Conservation (phyloP, 1,139 yeast species). For the Hyphopichia khmerensis region DNA sequence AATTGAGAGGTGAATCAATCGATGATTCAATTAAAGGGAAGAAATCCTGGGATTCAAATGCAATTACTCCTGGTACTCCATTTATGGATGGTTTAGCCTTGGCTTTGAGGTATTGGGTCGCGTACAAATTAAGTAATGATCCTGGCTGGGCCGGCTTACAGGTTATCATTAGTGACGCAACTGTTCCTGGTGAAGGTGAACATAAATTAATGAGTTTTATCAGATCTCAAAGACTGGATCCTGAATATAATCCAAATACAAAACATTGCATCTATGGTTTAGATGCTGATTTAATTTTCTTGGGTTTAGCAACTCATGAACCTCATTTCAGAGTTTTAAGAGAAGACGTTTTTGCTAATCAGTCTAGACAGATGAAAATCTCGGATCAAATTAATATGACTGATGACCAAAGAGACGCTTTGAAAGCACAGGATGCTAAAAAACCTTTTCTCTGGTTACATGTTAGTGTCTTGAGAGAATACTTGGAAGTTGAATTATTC, state of each 20-base stretch:
- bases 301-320: slow-evolving; percentile 94
- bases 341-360: slow-evolving; percentile 91
- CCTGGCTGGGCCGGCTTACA: slow-evolving; percentile 88
- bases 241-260: slow-evolving; percentile 84
- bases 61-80: slow-evolving; percentile 99
- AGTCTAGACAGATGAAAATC: slow-evolving; percentile 45
- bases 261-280: slow-evolving; percentile 94
- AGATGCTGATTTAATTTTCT: slow-evolving; percentile 96
- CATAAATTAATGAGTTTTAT: slow-evolving; percentile 96
- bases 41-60: slow-evolving; percentile 82
- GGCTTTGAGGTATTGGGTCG: slow-evolving; percentile 85
- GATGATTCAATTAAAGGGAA: slow-evolving; percentile 62
- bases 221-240: slow-evolving; percentile 80
- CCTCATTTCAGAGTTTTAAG: slow-evolving; percentile 93
- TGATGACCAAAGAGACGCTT: slow-evolving; percentile 54
- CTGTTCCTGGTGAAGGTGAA: slow-evolving; percentile 99
- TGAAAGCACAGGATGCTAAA: slow-evolving; percentile 58
- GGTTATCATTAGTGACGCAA: slow-evolving; percentile 88
- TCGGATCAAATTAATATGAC: slow-evolving; percentile 59
- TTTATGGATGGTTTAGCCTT: slow-evolving; percentile 89
- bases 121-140: slow-evolving; percentile 80
- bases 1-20: slow-evolving; percentile 61
- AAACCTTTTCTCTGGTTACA: slow-evolving; percentile 96
- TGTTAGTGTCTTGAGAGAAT: slow-evolving; percentile 83
- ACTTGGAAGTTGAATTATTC: slow-evolving; percentile 76